A percentile compares a stretch with the other conserved stretches of the same genome.
These are phyloP conservation scores for Ochetophila trinervis DNA, from an alignment of 306 rosid species.

Conservation along the genomic window DNA sequence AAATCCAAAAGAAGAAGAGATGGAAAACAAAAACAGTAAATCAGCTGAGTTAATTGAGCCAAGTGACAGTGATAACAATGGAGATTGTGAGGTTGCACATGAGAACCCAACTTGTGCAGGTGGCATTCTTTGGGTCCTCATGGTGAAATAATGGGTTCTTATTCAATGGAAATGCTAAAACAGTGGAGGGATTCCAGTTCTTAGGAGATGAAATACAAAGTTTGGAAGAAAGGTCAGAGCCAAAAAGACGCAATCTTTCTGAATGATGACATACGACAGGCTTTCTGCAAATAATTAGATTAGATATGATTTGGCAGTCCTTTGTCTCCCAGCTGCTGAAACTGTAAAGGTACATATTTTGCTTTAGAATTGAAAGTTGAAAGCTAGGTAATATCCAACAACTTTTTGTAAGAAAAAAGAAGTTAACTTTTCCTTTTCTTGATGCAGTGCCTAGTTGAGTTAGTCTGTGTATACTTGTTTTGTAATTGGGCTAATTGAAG, in stretches of 20 bases:
- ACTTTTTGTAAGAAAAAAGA: no score
- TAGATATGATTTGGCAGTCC: no score
- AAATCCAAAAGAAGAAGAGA: neutral
- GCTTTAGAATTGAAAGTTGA: no score
- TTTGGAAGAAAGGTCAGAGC: slow-evolving; percentile 65
- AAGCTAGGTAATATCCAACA: no score
- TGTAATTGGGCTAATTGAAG: no score
- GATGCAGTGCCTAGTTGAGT: no score
- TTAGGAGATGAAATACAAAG: slow-evolving; percentile 37
- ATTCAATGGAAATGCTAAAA: slow-evolving; percentile 45
- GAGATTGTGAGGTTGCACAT: neutral
- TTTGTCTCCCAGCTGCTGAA: no score
- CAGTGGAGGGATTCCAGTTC: slow-evolving; percentile 34
- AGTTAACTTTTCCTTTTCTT: no score
- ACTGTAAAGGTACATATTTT: no score
- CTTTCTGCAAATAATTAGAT: slow-evolving; percentile 7
- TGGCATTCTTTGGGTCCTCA: slow-evolving; percentile 49
- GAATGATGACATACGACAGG: slow-evolving; percentile 38
- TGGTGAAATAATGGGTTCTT: slow-evolving; percentile 54
- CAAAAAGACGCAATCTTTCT: slow-evolving; percentile 49
- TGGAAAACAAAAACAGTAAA: neutral
- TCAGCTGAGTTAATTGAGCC: neutral
- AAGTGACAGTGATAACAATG: slow-evolving; percentile 5
- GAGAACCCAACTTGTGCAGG: slow-evolving; percentile 31
- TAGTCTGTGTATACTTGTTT: no score